phyloP scores from a whole-genome alignment of 495 filamentous ascomycete species.

The Schizothecium vesticola region DNA sequence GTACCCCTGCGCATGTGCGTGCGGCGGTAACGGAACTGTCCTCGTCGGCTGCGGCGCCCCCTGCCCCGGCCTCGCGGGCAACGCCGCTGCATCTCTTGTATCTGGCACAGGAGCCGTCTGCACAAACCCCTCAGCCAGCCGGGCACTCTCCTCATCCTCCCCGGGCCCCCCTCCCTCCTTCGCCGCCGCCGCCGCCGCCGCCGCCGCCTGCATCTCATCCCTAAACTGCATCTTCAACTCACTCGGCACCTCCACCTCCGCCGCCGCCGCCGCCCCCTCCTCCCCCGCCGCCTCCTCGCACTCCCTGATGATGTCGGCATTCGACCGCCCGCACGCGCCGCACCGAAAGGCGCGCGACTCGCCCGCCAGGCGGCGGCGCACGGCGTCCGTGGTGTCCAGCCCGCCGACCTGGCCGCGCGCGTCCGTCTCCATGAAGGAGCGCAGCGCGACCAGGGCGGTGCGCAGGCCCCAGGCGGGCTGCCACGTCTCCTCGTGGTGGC shows the following conservation, averaged over 20 bases:
- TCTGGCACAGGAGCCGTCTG: conserved; percentile 31
- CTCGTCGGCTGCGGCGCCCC: conserved; percentile 33
- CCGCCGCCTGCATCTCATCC: conserved; percentile 42
- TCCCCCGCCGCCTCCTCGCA: conserved; percentile 54
- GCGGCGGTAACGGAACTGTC: conserved; percentile 25
- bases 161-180: neutral
- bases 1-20: conserved; percentile 21
- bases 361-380: conserved; percentile 59
- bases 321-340: conserved; percentile 54
- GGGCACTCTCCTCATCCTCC: conserved; percentile 34
- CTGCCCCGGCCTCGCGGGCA: conserved; percentile 21
- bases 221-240: conserved; percentile 55
- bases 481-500: conserved; percentile 97
- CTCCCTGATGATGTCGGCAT: conserved; percentile 66
- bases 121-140: conserved; percentile 47
- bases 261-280: conserved; percentile 33
- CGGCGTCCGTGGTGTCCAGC: conserved; percentile 61
- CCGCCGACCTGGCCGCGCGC: conserved; percentile 80
- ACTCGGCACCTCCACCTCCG: conserved; percentile 51
- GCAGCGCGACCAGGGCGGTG: conserved; percentile 64
- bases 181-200: neutral
- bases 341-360: conserved; percentile 60
- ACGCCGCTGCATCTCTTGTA: conserved; percentile 2
- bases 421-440: conserved; percentile 71
- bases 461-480: conserved; percentile 95